Conservation (phyloP, 2,329 filamentous ascomycete species). For the Falciphora oryzae region DNA sequence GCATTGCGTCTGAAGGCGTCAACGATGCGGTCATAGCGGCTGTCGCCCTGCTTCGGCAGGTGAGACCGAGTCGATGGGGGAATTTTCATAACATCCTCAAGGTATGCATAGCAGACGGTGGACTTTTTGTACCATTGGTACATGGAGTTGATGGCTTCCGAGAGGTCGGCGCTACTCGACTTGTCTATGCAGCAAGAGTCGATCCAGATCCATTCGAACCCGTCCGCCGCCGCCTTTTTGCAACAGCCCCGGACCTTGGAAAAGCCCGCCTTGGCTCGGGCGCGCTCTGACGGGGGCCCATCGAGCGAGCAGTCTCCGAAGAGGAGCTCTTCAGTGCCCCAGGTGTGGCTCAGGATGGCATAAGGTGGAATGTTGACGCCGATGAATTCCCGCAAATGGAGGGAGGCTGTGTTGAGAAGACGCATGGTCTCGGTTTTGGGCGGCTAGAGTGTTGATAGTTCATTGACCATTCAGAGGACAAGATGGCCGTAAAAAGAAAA, state of each 20-base stretch:
- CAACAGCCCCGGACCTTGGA: conserved; percentile 21
- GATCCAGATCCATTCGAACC: conserved; percentile 27
- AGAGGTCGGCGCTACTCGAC: conserved; percentile 26
- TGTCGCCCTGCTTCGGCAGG: background rate
- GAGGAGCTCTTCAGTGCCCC: conserved; percentile 24
- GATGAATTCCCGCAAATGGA: conserved; percentile 11
- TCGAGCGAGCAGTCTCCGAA: conserved; percentile 18
- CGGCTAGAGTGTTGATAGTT: too few relatives aligned
- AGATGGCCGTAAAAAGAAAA: too few relatives aligned
- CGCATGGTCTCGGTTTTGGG: conserved; percentile 11
- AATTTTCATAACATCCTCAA: conserved; percentile 19
- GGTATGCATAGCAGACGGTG: conserved; percentile 28
- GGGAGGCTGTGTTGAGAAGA: conserved; percentile 13
- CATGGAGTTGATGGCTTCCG: conserved; percentile 25
- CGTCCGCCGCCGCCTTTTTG: conserved; percentile 20
- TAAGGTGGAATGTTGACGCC: conserved; percentile 20
- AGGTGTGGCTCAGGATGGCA: conserved; percentile 27
- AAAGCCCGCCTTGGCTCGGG: conserved; percentile 15
- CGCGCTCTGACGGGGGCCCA: background rate
- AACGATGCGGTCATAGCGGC: too few relatives aligned
- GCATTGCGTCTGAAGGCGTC: conserved; percentile 1
- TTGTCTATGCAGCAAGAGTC: conserved; percentile 35
- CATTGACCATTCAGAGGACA: too few relatives aligned
- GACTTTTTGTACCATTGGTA: conserved; percentile 27
- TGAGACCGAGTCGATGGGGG: background rate